These are phyloP conservation scores for Saccharomycodes ludwigii DNA, from an alignment of 805 yeast genomes.

Conservation along the genomic window DNA sequence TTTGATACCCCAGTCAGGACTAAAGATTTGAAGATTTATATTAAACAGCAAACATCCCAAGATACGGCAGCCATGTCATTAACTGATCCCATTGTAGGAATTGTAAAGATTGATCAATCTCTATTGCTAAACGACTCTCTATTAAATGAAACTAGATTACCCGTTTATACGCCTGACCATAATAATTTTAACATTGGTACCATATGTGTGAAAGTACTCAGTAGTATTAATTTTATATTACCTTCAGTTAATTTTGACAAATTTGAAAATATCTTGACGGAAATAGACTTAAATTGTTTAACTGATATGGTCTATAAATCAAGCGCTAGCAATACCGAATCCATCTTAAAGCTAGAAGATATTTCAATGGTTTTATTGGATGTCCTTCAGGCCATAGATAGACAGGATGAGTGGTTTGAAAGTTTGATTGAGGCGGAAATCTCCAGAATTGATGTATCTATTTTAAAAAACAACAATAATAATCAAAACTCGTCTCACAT, in stretches of 20 bases:
- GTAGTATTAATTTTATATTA: conserved; percentile 44
- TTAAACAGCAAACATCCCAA: conserved; percentile 13
- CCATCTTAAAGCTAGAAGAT: conserved; percentile 38
- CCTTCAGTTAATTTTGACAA: conserved; percentile 47
- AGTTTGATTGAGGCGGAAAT: conserved; percentile 60
- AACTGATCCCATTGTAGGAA: conserved; percentile 27
- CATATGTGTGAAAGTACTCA: conserved; percentile 36
- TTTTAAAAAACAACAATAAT: conserved; percentile 9
- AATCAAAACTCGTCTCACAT: conserved; percentile 21
- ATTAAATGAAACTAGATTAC: conserved; percentile 25
- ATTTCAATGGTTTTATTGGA: conserved; percentile 52
- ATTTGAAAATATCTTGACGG: conserved; percentile 47
- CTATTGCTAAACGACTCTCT: conserved; percentile 14
- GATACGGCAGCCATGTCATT: conserved; percentile 1
- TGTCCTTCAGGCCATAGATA: conserved; percentile 57
- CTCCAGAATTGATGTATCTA: conserved; percentile 17
- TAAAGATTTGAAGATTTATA: conserved; percentile 34
- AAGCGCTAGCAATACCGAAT: no score
- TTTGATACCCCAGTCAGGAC: conserved; percentile 45
- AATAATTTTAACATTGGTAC: conserved; percentile 41
- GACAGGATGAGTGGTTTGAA: conserved; percentile 63
- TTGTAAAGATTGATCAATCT: conserved; percentile 8
- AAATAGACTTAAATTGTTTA: conserved; percentile 41
- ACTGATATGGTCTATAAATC: conserved; percentile 27
- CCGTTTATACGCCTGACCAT: conserved; percentile 29